Evolutionary conservation across 352 stramenopile species (phyloP).

Genomic region (Globisporangium solare): DNA sequence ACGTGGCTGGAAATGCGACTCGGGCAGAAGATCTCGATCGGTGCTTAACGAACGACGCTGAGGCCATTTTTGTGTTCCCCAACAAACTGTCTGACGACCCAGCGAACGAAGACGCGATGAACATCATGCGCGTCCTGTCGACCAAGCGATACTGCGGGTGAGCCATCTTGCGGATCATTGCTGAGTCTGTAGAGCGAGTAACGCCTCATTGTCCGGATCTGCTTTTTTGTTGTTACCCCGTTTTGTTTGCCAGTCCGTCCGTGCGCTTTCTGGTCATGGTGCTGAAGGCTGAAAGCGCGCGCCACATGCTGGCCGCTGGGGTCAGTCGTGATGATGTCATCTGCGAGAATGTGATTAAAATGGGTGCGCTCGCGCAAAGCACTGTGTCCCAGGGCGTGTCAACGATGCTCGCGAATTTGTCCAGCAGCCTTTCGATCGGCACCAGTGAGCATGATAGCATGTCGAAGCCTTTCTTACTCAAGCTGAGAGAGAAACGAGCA

Average conservation of each 20-base stretch:
- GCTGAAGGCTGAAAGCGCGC: slow-evolving; percentile 62
- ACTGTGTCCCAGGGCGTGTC: slow-evolving; percentile 67
- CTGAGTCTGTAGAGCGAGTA: too few relatives aligned
- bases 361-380: slow-evolving; percentile 81
- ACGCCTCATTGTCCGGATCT: too few relatives aligned
- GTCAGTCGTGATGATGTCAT: slow-evolving; percentile 79
- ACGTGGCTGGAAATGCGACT: slow-evolving; percentile 71
- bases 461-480: slow-evolving; percentile 10
- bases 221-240: too few relatives aligned
- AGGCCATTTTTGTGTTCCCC: slow-evolving; percentile 81
- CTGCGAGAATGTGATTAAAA: slow-evolving; percentile 87
- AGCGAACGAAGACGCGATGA: slow-evolving; percentile 71
- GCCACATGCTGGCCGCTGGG: slow-evolving; percentile 75
- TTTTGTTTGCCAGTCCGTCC: slow-evolving; percentile 22
- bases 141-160: slow-evolving; percentile 72
- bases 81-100: slow-evolving; percentile 75
- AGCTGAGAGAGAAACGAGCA: slow-evolving; percentile 31
- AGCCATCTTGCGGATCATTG: background rate
- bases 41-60: slow-evolving; percentile 41
- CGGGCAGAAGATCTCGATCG: slow-evolving; percentile 71
- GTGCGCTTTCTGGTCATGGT: slow-evolving; percentile 77
- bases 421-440: slow-evolving; percentile 70
- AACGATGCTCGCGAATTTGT: slow-evolving; percentile 83
- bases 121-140: slow-evolving; percentile 81
- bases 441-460: slow-evolving; percentile 16